Conservation (phyloP, 2,329 filamentous ascomycete genomes). For the Fusarium staphyleae region DNA sequence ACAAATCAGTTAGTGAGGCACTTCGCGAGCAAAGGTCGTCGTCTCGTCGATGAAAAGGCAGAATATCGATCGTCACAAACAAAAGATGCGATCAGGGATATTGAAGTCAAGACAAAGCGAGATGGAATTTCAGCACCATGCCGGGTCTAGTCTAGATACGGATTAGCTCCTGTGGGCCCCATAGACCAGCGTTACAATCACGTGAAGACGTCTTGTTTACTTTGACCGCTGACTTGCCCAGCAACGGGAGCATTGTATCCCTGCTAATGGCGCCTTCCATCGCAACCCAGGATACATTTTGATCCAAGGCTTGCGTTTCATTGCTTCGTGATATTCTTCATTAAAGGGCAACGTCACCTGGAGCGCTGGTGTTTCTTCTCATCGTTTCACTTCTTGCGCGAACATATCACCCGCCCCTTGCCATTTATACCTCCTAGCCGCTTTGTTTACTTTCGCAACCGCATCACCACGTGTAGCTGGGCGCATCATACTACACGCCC, state of each 20-base stretch:
- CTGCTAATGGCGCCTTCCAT: slow-evolving; percentile 29
- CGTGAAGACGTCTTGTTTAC: slow-evolving; percentile 42
- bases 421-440: slow-evolving; percentile 8
- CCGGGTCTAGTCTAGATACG: slow-evolving; percentile 16
- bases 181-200: slow-evolving; percentile 16
- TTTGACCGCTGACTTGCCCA: slow-evolving; percentile 31
- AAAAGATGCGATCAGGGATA: slow-evolving; percentile 15
- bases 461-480: slow-evolving; percentile 18
- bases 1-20: not conserved
- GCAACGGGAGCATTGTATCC: slow-evolving; percentile 39
- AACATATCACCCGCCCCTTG: slow-evolving; percentile 4
- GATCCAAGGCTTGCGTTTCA: slow-evolving; percentile 31
- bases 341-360: slow-evolving; percentile 33
- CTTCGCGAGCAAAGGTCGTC: too few relatives aligned
- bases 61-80: not conserved
- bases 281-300: slow-evolving; percentile 16
- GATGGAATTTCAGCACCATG: slow-evolving; percentile 12
- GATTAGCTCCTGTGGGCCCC: slow-evolving; percentile 17
- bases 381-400: slow-evolving; percentile 28
- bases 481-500: slow-evolving; percentile 16
- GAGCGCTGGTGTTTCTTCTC: slow-evolving; percentile 36
- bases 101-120: slow-evolving; percentile 6
- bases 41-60: not conserved
- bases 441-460: slow-evolving; percentile 40
- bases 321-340: slow-evolving; percentile 39